Evolutionary conservation across 2,329 filamentous ascomycete species (phyloP).

Genomic region (Aspergillus brasiliensis): DNA sequence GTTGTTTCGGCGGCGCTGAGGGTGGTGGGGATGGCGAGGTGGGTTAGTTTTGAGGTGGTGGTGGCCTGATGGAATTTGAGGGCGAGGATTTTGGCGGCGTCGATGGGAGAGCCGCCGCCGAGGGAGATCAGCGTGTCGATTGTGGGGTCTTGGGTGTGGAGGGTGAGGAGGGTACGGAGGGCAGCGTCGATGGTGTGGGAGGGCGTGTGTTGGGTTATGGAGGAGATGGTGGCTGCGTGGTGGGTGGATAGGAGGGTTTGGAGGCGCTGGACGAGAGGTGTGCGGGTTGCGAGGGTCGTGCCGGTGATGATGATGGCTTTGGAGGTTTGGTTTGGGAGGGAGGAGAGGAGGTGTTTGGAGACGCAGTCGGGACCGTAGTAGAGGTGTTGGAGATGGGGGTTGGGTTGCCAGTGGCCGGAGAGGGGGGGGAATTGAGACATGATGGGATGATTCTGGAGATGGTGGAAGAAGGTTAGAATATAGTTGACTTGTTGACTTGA

Average conservation of each 20-base stretch:
- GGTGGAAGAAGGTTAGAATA: not conserved
- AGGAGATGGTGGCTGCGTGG: slow-evolving; percentile 4
- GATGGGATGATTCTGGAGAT: not conserved
- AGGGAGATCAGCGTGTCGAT: slow-evolving; percentile 2
- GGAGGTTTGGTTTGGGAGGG: not conserved
- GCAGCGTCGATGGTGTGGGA: not conserved
- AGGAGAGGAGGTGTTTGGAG: not conserved
- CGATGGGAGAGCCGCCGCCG: slow-evolving; percentile 6
- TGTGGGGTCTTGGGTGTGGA: not conserved
- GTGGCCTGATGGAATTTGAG: not conserved
- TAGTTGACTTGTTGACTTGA: no score
- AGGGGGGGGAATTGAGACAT: not conserved
- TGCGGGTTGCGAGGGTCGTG: not conserved
- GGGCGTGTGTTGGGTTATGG: slow-evolving; percentile 3
- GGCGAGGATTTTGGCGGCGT: slow-evolving; percentile 6
- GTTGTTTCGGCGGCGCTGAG: slow-evolving; percentile 10
- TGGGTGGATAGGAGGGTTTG: not conserved
- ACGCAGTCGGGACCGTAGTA: slow-evolving; percentile 7
- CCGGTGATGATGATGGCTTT: slow-evolving; percentile 8
- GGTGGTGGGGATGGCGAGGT: slow-evolving; percentile 11
- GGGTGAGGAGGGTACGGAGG: not conserved
- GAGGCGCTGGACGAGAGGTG: not conserved
- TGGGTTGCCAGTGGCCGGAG: slow-evolving; percentile 3
- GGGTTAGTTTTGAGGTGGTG: not conserved
- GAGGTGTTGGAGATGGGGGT: not conserved